phyloP scores from a whole-genome alignment of 257 asterid species.

The Solanum habrochaites region DNA sequence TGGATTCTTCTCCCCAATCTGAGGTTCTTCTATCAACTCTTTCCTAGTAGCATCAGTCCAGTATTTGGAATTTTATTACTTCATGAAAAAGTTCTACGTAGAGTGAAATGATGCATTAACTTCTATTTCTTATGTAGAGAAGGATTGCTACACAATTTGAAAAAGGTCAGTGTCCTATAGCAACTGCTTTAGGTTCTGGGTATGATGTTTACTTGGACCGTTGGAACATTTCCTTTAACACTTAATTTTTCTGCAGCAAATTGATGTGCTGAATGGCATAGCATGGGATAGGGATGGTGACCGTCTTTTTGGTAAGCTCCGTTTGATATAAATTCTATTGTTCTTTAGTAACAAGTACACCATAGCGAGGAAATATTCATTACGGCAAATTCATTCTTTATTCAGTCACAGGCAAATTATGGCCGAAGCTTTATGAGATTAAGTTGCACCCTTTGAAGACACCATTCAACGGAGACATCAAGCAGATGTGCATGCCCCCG shows the following conservation, averaged over 20 bases:
- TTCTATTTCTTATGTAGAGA: constrained; percentile 27
- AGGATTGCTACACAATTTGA: constrained; percentile 37
- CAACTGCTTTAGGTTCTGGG: background rate
- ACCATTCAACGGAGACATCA: constrained; percentile 18
- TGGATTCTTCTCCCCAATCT: constrained; percentile 80
- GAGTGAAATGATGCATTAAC: background rate
- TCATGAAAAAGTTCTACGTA: background rate
- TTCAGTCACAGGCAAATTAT: constrained; percentile 35
- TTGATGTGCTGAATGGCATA: constrained; percentile 85
- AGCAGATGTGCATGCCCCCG: constrained; percentile 14
- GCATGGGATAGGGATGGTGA: constrained; percentile 67
- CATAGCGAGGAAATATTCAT: background rate
- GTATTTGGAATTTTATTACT: background rate
- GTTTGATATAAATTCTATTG: background rate
- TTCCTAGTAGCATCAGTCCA: background rate
- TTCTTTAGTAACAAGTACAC: background rate
- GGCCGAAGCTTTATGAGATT: constrained; percentile 34
- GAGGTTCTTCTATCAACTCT: constrained; percentile 29
- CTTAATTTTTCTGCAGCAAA: constrained; percentile 21
- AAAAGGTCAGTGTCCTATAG: constrained; percentile 21
- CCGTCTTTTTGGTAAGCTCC: constrained; percentile 61
- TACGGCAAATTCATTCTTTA: background rate
- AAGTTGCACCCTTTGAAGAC: constrained; percentile 19
- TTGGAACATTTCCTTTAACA: background rate
- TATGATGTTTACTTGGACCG: background rate